Conservation (phyloP, 768 basidiomycete species). For the Boletus edulis region DNA sequence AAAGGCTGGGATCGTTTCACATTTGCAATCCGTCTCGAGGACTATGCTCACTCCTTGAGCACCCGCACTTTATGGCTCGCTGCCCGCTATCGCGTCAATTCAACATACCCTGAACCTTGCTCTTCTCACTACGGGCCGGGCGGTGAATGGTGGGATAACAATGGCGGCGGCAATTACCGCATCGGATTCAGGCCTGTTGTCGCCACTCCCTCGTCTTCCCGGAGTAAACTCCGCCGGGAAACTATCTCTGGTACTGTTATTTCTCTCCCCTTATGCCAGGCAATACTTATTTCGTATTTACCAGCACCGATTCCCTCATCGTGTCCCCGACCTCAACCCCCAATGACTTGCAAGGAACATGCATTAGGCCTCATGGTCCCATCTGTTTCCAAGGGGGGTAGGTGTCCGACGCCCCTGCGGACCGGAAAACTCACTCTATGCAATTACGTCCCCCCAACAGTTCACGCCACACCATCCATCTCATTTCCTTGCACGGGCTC, state of each 20-base stretch:
- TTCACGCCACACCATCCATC: neutral
- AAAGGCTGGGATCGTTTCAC: slow-evolving; percentile 54
- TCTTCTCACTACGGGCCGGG: slow-evolving; percentile 37
- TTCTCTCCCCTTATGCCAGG: neutral
- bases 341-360: slow-evolving; percentile 13
- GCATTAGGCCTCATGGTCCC: slow-evolving; percentile 5
- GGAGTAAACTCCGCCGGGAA: slow-evolving; percentile 17
- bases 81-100: slow-evolving; percentile 43
- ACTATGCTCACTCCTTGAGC: slow-evolving; percentile 52
- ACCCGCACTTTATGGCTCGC: slow-evolving; percentile 60
- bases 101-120: slow-evolving; percentile 17
- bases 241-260: slow-evolving; percentile 18
- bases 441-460: slow-evolving; percentile 34
- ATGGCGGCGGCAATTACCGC: slow-evolving; percentile 71
- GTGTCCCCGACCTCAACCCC: neutral
- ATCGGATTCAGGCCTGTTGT: slow-evolving; percentile 52
- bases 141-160: slow-evolving; percentile 96
- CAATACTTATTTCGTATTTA: slow-evolving; percentile 1
- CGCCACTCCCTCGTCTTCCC: neutral
- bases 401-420: neutral
- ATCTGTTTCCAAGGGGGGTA: neutral
- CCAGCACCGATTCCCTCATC: slow-evolving; percentile 9
- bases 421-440: slow-evolving; percentile 27
- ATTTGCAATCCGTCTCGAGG: slow-evolving; percentile 69
- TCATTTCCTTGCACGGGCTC: neutral